Conservation (phyloP, 1,284 basidiomycete genomes). For the Ganoderma lucidum region DNA sequence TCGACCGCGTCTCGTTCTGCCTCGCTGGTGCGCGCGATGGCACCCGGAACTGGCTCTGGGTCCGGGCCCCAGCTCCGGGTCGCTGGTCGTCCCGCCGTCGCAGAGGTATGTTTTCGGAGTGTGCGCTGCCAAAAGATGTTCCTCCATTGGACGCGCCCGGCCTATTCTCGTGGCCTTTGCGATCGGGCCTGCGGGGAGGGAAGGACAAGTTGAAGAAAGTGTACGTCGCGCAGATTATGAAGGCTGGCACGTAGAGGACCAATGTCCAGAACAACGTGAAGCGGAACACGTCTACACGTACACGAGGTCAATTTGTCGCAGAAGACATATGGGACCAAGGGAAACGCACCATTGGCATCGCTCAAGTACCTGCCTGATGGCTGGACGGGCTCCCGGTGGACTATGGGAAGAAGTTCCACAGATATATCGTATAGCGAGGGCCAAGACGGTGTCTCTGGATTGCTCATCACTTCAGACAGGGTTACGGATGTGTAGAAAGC, state of each 20-base stretch:
- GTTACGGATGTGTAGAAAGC: neutral
- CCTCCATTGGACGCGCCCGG: slow-evolving; percentile 24
- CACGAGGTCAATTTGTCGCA: neutral
- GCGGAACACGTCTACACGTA: slow-evolving; percentile 71
- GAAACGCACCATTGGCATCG: slow-evolving; percentile 41
- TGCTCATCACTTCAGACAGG: slow-evolving; percentile 20
- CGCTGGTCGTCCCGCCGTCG: slow-evolving; percentile 21
- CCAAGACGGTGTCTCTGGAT: slow-evolving; percentile 45
- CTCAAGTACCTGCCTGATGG: slow-evolving; percentile 43
- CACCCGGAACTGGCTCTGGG: slow-evolving; percentile 25
- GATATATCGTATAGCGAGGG: slow-evolving; percentile 58
- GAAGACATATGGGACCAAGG: no score
- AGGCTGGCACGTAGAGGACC: slow-evolving; percentile 76
- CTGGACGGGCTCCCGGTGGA: slow-evolving; percentile 46
- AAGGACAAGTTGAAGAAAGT: slow-evolving; percentile 76
- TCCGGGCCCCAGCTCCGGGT: slow-evolving; percentile 20
- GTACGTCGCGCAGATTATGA: slow-evolving; percentile 71
- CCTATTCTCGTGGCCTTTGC: slow-evolving; percentile 23
- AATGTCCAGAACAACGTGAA: slow-evolving; percentile 90
- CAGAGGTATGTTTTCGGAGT: slow-evolving; percentile 29
- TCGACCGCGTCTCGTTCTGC: slow-evolving; percentile 62
- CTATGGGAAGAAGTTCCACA: slow-evolving; percentile 50
- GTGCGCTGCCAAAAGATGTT: slow-evolving; percentile 26
- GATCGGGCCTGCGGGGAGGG: slow-evolving; percentile 47
- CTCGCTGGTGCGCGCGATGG: slow-evolving; percentile 35